A percentile compares a stretch with the other conserved stretches of the same genome.
phyloP scores from a whole-genome alignment of 208 protist genomes.

The Porcisia deanei region DNA sequence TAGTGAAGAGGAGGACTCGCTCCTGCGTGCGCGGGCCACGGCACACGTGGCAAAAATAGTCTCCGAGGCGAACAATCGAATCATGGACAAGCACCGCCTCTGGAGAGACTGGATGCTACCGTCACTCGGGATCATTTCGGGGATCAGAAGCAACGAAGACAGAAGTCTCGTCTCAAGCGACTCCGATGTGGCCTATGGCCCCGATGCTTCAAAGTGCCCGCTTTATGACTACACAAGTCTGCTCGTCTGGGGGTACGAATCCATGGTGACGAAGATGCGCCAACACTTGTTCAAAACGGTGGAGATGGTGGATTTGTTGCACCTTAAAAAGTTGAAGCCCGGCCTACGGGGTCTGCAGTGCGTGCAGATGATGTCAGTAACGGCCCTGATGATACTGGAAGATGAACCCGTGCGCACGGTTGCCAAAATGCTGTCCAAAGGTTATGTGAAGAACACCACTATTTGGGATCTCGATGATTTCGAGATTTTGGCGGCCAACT shows the following conservation, averaged over 20 bases:
- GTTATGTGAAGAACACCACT: conserved; percentile 7
- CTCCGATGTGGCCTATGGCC: conserved; percentile 7
- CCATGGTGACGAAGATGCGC: conserved; percentile 1
- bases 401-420: conserved; percentile 28
- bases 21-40: conserved; percentile 18
- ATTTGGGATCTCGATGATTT: conserved; percentile 20
- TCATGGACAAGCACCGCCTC: conserved; percentile 35
- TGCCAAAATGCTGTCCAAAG: conserved; percentile 4
- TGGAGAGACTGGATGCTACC: conserved; percentile 10
- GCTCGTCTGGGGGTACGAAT: conserved; percentile 20
- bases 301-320: conserved; percentile 13
- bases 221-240: conserved; percentile 6
- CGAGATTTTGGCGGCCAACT: conserved; percentile 7
- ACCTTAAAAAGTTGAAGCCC: conserved; percentile 3
- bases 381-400: conserved; percentile 31
- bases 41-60: conserved; percentile 11
- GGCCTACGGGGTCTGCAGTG: conserved; percentile 27
- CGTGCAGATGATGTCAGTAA: conserved; percentile 18
- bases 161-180: not conserved
- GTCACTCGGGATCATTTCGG: conserved; percentile 23
- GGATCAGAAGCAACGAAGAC: not conserved
- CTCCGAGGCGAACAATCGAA: conserved; percentile 17
- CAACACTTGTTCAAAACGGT: conserved; percentile 12
- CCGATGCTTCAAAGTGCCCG: conserved; percentile 5
- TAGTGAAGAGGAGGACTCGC: conserved; percentile 1